Evolutionary conservation across 176 grass and related monocot species (phyloP), one percentile per base, ranked within the genome.

Genomic region (Eremochloa ophiuroides): DNA sequence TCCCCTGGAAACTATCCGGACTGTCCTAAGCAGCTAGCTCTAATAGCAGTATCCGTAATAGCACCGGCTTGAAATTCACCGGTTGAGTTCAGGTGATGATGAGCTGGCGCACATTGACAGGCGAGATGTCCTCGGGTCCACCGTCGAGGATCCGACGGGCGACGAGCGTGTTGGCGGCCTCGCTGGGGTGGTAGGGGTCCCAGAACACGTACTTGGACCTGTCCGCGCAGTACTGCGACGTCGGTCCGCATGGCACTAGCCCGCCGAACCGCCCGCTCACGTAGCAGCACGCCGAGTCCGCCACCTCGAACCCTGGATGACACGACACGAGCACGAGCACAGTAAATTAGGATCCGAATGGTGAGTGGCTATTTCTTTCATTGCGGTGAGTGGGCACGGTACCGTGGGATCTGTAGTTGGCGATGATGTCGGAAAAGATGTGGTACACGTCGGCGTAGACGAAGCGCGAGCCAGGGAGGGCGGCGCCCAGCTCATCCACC

Each of bases 141-240:
- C 94, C 94, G 80, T 93, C 91, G 55, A 97, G 85, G 62, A 97
- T 53, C 47, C 89, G 79, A 35, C 61, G 56, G 29, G 94, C 82
- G 72, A 94, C 84, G 77, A 91, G 44, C 69, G 3, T 46, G 81
- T 97, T 97, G n/a, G 91, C 20, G 53, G 91, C 89, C n/a, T 97
- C 91, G 70, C 80, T 91, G 37, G 89, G 94, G 76, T 93, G 91
- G 86, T 89, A 91, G 1, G 94, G 86, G 64, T 97, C 94, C 94
- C 94, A 97, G 85, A 97, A 97, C 12, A 93, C 83, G 73, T 93
- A 91, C 84, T 93, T 97, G 25, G 94, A 91, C 78, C 94, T 91
- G 62, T 97, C 88, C 17, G 7, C 56, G 73, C 91, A 97, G 74
- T 87, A 88, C 15, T 0, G 62, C 33, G 88, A 85, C 35, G 84